These are phyloP conservation scores for Penicillium lividum DNA, from an alignment of 495 filamentous ascomycete genomes.

Conservation along the genomic window DNA sequence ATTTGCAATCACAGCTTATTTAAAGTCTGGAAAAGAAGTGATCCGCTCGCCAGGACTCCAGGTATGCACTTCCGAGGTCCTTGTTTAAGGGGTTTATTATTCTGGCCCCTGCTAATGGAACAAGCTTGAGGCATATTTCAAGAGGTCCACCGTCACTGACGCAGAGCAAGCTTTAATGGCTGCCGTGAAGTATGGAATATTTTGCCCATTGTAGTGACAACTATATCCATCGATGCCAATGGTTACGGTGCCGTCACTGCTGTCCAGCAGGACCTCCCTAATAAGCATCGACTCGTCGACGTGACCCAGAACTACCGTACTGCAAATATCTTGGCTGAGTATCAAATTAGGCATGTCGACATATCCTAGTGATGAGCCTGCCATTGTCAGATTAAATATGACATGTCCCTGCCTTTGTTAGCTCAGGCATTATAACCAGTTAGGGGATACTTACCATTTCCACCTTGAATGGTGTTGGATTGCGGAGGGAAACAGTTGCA, in stretches of 20 bases:
- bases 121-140: constrained; percentile 26
- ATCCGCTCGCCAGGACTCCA: not conserved
- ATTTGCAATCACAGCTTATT: not conserved
- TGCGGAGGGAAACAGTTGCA: constrained; percentile 29
- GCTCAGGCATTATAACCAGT: not conserved
- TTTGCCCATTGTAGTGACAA: constrained; percentile 29
- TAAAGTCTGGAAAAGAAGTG: no score
- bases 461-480: constrained; percentile 27
- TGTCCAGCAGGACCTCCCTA: constrained; percentile 19
- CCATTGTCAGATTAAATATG: constrained; percentile 32
- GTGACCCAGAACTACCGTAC: constrained; percentile 21
- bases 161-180: constrained; percentile 30
- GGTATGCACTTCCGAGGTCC: not conserved
- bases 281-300: constrained; percentile 26
- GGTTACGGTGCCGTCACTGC: constrained; percentile 23
- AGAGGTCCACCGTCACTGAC: constrained; percentile 23
- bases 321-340: constrained; percentile 16
- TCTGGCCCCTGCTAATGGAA: constrained; percentile 9
- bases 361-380: constrained; percentile 25
- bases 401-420: constrained; percentile 25
- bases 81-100: not conserved
- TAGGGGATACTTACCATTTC: constrained; percentile 24
- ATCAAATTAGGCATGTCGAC: constrained; percentile 31
- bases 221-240: constrained; percentile 29
- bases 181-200: constrained; percentile 34